phyloP scores from a whole-genome alignment of 208 protist species.

The Strigomonas culicis region DNA sequence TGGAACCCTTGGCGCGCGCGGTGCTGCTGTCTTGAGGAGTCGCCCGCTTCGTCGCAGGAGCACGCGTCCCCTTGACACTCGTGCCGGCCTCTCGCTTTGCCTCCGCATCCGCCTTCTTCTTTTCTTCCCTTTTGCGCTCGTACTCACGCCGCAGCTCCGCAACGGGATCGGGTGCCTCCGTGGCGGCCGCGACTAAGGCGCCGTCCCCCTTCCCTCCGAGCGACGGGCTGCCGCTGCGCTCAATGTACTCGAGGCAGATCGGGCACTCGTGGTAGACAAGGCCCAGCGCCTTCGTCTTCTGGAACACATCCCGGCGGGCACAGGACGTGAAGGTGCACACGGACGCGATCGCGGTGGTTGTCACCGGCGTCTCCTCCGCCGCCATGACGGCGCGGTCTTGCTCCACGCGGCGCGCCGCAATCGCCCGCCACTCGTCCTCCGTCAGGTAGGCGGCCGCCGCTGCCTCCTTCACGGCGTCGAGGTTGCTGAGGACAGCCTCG shows the following conservation, averaged over 20 bases:
- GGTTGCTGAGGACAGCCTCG: constrained; percentile 24
- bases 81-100: background rate
- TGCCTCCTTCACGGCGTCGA: constrained; percentile 47
- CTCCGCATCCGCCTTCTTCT: background rate
- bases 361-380: too few species aligned
- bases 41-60: background rate
- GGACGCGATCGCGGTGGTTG: too few species aligned
- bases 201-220: background rate
- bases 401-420: constrained; percentile 20
- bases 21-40: background rate
- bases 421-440: constrained; percentile 40
- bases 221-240: background rate
- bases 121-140: constrained; percentile 22
- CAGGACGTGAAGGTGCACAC: background rate
- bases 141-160: constrained; percentile 35
- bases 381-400: background rate
- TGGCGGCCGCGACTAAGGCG: too few species aligned
- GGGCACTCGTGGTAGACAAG: constrained; percentile 14
- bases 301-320: background rate
- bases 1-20: background rate
- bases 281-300: constrained; percentile 1
- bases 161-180: constrained; percentile 30
- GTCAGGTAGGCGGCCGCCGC: constrained; percentile 47
- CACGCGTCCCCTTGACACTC: background rate
- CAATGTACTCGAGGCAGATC: constrained; percentile 55